A percentile compares a stretch with the other conserved stretches of the same genome.
Evolutionary conservation across 208 protist genomes (phyloP).

Genomic region (Leishmania amazonensis): DNA sequence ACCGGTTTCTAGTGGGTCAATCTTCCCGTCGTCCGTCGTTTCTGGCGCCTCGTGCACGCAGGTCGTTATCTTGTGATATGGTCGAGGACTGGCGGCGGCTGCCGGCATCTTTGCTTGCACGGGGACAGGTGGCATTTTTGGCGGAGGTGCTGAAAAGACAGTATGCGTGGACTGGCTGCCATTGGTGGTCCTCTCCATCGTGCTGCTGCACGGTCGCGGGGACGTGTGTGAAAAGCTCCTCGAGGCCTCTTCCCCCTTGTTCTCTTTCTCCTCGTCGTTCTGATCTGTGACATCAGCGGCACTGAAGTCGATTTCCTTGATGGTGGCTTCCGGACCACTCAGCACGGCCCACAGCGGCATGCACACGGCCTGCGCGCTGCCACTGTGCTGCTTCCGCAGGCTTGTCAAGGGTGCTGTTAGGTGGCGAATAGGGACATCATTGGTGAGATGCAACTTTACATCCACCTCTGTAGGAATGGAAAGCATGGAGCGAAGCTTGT

Average conservation of each 20-base stretch:
- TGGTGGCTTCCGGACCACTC: slow-evolving; percentile 15
- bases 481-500: slow-evolving; percentile 34
- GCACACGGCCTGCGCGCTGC: slow-evolving; percentile 33
- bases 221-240: background rate
- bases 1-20: background rate
- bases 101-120: slow-evolving; percentile 18
- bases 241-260: slow-evolving; percentile 19
- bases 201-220: background rate
- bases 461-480: slow-evolving; percentile 38
- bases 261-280: slow-evolving; percentile 6
- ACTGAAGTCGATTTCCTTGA: slow-evolving; percentile 33
- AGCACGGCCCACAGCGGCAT: slow-evolving; percentile 36
- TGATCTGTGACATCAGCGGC: slow-evolving; percentile 17
- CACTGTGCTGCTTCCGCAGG: slow-evolving; percentile 48
- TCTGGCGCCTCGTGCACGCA: background rate
- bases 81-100: background rate
- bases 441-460: slow-evolving; percentile 41
- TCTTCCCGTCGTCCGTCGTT: background rate
- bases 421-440: slow-evolving; percentile 41
- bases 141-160: slow-evolving; percentile 12
- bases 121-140: background rate
- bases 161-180: background rate
- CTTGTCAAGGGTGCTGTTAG: slow-evolving; percentile 42
- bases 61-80: background rate
- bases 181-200: background rate